These are phyloP conservation scores for Botrytis aclada DNA, from an alignment of 2,329 filamentous ascomycete species.

Conservation along the genomic window DNA sequence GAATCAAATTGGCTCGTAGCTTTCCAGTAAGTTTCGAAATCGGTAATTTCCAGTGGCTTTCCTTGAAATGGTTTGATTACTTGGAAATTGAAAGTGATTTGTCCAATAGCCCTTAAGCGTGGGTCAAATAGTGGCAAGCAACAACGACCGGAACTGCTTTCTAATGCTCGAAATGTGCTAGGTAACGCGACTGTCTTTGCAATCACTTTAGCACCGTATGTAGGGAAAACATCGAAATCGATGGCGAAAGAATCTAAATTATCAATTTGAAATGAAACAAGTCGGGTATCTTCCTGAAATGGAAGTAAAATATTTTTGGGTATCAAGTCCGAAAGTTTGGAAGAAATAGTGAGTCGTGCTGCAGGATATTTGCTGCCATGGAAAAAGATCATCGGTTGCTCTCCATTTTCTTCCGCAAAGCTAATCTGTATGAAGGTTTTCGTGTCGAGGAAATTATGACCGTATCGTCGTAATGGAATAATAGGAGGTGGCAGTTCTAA, in stretches of 20 bases:
- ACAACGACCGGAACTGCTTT: constrained; percentile 74
- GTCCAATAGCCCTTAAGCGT: constrained; percentile 83
- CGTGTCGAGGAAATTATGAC: constrained; percentile 96
- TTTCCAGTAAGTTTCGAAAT: constrained; percentile 99
- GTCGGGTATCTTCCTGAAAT: constrained; percentile 91
- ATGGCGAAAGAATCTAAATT: constrained; percentile 88
- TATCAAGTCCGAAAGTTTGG: constrained; percentile 92
- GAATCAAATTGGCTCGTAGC: constrained; percentile 90
- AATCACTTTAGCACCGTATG: constrained; percentile 95
- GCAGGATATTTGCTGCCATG: constrained; percentile 96
- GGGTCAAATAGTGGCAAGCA: constrained; percentile 91
- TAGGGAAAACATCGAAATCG: constrained; percentile 96
- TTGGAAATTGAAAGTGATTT: constrained; percentile 90
- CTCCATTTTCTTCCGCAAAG: constrained; percentile 68
- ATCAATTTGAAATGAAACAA: constrained; percentile 94
- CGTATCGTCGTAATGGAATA: constrained; percentile 89
- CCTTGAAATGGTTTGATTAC: constrained; percentile 96
- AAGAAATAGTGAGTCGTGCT: constrained; percentile 90
- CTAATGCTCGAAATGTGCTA: constrained; percentile 73
- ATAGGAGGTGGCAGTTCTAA: constrained; percentile 93
- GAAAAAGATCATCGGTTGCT: constrained; percentile 87
- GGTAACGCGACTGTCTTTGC: constrained; percentile 92
- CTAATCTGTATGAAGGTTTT: constrained; percentile 94
- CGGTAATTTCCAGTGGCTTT: constrained; percentile 89
- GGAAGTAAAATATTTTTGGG: constrained; percentile 94